phyloP scores from a whole-genome alignment of 2,329 filamentous ascomycete genomes.

The Chaetomium sp. region DNA sequence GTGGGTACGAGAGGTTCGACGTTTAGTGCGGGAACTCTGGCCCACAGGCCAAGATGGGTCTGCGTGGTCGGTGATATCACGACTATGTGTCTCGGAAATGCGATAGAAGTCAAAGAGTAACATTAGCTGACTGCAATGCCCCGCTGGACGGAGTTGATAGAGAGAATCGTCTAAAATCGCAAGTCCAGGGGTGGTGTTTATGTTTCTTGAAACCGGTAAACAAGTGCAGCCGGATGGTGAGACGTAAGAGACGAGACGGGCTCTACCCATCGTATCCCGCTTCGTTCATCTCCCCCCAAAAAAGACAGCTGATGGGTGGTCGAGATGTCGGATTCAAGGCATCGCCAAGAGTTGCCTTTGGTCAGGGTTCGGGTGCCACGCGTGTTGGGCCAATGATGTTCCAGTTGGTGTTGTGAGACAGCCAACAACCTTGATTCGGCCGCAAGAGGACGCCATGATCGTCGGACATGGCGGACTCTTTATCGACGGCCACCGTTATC shows the following conservation, averaged over 20 bases:
- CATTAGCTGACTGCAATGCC: not conserved
- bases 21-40: not conserved
- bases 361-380: slow-evolving; percentile 2
- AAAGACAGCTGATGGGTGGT: not conserved
- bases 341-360: not conserved
- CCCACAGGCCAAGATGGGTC: not conserved
- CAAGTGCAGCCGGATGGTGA: not conserved
- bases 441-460: slow-evolving; percentile 1
- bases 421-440: not conserved
- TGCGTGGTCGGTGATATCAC: too few relatives aligned
- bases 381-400: slow-evolving; percentile 6
- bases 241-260: not conserved
- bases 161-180: not conserved
- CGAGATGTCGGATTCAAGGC: not conserved
- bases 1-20: not conserved
- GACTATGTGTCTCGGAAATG: not conserved
- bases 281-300: not conserved
- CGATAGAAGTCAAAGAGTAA: not conserved
- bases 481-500: not conserved
- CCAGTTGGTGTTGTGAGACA: not conserved
- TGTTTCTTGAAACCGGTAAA: not conserved
- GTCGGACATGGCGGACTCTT: slow-evolving; percentile 8
- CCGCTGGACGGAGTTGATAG: not conserved
- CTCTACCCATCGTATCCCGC: not conserved
- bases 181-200: not conserved